A percentile compares a stretch with the other conserved stretches of the same genome.
phyloP scores from a whole-genome alignment of 371 early-diverging fungal species.

The Mucor mucedo region DNA sequence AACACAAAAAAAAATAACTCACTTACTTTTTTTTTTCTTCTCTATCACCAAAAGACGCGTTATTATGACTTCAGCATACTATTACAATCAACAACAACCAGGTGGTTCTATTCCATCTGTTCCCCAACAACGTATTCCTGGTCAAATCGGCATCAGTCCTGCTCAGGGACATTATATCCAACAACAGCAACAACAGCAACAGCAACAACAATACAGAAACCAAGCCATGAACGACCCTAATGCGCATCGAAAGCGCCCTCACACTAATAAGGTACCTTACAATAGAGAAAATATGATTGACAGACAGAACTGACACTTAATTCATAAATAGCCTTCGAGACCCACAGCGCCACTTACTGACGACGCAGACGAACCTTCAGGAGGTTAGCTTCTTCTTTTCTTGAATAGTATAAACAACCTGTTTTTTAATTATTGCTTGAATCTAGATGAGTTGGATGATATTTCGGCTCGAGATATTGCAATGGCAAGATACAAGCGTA shows the following conservation, averaged over 20 bases:
- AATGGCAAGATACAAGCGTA: constrained; percentile 81
- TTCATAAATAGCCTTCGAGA: constrained; percentile 11
- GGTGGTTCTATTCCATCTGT: constrained; percentile 9
- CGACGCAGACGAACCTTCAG: constrained; percentile 37
- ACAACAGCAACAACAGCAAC: constrained; percentile 33
- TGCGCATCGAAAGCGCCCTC: constrained; percentile 28
- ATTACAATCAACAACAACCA: constrained; percentile 35
- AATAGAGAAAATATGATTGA: not conserved
- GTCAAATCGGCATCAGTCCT: constrained; percentile 26
- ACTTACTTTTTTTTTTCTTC: not conserved
- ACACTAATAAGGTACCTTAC: constrained; percentile 9
- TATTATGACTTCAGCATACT: constrained; percentile 36
- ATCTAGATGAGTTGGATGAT: constrained; percentile 74
- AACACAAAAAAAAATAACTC: constrained; percentile 9
- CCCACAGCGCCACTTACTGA: constrained; percentile 26
- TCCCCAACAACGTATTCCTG: constrained; percentile 17
- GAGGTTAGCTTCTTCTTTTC: constrained; percentile 15
- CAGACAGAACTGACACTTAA: no score
- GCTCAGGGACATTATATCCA: constrained; percentile 25
- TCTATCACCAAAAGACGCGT: not conserved
- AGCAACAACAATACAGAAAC: constrained; percentile 28
- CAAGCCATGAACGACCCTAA: constrained; percentile 21
- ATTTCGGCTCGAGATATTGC: constrained; percentile 71
- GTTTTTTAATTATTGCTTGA: not conserved
- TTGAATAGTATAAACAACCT: not conserved